phyloP scores from a whole-genome alignment of 768 basidiomycete species.

The Neoboletus brunneissimus region DNA sequence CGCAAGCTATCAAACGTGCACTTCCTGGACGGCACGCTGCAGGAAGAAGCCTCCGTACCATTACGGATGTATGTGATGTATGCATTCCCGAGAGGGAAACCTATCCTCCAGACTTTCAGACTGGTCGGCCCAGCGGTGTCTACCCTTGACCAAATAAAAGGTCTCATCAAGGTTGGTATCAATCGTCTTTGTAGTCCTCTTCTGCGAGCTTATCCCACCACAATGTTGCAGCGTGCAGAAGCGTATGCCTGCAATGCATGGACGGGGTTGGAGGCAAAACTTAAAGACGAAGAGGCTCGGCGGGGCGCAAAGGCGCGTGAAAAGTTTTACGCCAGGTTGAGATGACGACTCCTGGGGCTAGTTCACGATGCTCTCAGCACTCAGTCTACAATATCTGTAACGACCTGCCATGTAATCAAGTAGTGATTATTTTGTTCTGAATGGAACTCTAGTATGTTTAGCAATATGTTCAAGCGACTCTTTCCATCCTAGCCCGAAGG shows the following conservation, averaged over 20 bases:
- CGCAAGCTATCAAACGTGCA: slow-evolving; percentile 54
- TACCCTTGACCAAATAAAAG: slow-evolving; percentile 43
- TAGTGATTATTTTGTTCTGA: no score
- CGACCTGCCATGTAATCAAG: no score
- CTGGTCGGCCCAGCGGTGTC: slow-evolving; percentile 63
- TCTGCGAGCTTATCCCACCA: slow-evolving; percentile 39
- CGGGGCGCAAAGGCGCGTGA: slow-evolving; percentile 59
- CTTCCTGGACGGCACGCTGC: slow-evolving; percentile 69
- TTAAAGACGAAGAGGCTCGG: slow-evolving; percentile 61
- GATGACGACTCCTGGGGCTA: slow-evolving; percentile 7
- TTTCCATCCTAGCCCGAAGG: no score
- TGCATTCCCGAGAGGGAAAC: slow-evolving; percentile 47
- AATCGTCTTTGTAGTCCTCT: not conserved
- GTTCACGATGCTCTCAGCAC: no score
- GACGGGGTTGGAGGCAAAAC: slow-evolving; percentile 55
- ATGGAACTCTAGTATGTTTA: not conserved
- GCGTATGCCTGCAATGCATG: slow-evolving; percentile 58
- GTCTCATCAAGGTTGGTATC: slow-evolving; percentile 51
- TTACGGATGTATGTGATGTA: slow-evolving; percentile 61
- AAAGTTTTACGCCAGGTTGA: slow-evolving; percentile 38
- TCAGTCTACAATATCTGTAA: no score
- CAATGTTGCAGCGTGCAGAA: slow-evolving; percentile 60
- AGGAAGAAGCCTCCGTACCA: slow-evolving; percentile 69
- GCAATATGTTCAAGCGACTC: not conserved
- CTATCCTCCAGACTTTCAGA: slow-evolving; percentile 60